Base-by-base conservation (phyloP, 2,329 filamentous ascomycete species). In the Penicillium sp. region DNA sequence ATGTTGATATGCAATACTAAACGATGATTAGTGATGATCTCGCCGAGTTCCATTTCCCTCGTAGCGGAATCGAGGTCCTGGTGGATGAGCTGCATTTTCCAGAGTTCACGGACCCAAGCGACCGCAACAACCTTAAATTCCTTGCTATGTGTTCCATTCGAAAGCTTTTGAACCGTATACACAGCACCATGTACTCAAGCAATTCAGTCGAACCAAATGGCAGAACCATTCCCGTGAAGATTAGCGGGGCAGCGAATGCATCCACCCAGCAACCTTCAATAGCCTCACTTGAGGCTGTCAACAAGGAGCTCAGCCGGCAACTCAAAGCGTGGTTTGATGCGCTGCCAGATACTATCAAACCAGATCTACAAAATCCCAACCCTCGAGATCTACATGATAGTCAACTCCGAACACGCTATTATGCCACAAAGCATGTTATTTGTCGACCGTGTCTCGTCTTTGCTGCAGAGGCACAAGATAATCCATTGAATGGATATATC, bases 71-170 rank as follows among this genome's bases (percentile, higher is more conserved):
- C 35, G 60, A 64, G 21, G 29, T 53, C 10, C 58, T 64, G 4
- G 56, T 62, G 4, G 60, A 62, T 5, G 42, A 53, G 37, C n/a
- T 64, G 31, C 52, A 52, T 14, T 64, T 64, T 11, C 60, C 62
- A 16, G 48, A 57, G 46, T 59, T 62, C 21, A 51, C 58, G 14
- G 54, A 64, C 14, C 48, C 50, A 14, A 57, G n/a, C 11, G 55
- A 60, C 23, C 49, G 56, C 4, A 44, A 54, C 13, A 52, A 57
- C 16, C 52, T 61, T 3, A 50, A 55, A 3, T 63, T 63, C 13
- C 62, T 63, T 29, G 58, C 62, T n/a, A 62, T 64, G 60, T 62
- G 60, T 29, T 64, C 60, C 4, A 56, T 61, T 21, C 55, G 62
- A 9, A 64, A 59, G 46, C 56, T 64, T 21, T 47, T 64, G 13